Base-by-base conservation (phyloP, 169 alveolate genomes). In the Eimeria tenella region DNA sequence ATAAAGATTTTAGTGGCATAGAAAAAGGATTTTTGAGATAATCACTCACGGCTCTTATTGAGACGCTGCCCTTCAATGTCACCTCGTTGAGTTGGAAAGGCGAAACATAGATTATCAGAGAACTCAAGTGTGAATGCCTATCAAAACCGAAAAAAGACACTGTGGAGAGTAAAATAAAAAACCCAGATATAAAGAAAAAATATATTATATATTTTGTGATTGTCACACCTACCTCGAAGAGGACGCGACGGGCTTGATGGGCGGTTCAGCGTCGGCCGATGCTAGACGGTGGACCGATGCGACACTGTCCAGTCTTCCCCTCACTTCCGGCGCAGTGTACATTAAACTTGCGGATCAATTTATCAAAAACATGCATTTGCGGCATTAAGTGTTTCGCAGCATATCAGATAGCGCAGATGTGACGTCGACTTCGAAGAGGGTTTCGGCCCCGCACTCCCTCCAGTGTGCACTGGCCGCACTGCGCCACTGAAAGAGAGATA, bases 381-480 rank as follows among this genome's bases (percentile, higher is more conserved):
- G 25, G 4, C 8, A 9, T n/a, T 68, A 68, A 7, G 7, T 9
- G 8, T 68, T 5, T 5, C 50, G 9, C 25, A n/a, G n/a, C 17
- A 68, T 0, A 50, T 9, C 42, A 68, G 0, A n/a, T 7, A 21
- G 25, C 77, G 6, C 50, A 68, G 77, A 68, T 68, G 77, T 15
- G 50, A 31, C 6, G 77, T 0, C 17, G 77, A 68, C n/a, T 68
- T 50, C 25, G 77, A 31, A 68, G 13, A 68, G 13, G 50, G 77
- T 50, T 17, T 68, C 42, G 77, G 77, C 77, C 77, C 25, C 77
- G 42, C 77, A 68, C 77, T 31, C 53, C 50, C 77, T 68, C 77
- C 13, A 68, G 8, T 13, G 15, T 63, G 73, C 73, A 63, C 73
- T 63, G 21, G 73, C 73, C 42, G 73, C 13, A 63, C 15, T 63